phyloP scores from a whole-genome alignment of 352 stramenopile genomes.

The Globisporangium alternatum region DNA sequence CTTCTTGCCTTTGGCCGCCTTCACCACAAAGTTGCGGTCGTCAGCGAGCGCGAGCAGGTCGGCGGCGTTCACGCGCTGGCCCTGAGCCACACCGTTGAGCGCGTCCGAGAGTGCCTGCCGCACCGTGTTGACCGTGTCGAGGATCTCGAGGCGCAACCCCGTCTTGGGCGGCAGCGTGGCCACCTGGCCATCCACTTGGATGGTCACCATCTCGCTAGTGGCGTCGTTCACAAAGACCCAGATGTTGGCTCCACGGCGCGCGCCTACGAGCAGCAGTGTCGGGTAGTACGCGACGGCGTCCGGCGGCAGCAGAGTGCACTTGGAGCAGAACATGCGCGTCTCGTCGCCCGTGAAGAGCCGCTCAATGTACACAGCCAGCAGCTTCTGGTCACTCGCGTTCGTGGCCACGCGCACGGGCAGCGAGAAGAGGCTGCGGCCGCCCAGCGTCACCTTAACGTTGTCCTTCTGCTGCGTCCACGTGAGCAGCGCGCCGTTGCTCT shows the following conservation, averaged over 20 bases:
- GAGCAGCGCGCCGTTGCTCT: slow-evolving; percentile 41
- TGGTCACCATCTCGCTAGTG: slow-evolving; percentile 48
- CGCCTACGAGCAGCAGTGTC: slow-evolving; percentile 48
- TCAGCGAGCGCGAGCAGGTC: slow-evolving; percentile 42
- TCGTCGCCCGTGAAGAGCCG: slow-evolving; percentile 76
- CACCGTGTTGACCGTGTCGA: slow-evolving; percentile 47
- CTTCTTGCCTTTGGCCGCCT: slow-evolving; percentile 35
- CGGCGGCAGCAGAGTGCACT: slow-evolving; percentile 73
- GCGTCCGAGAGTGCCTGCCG: slow-evolving; percentile 54
- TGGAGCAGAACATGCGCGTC: slow-evolving; percentile 72
- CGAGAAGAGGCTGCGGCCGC: slow-evolving; percentile 61
- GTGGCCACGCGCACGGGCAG: slow-evolving; percentile 48
- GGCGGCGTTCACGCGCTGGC: slow-evolving; percentile 27
- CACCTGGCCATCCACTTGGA: slow-evolving; percentile 64
- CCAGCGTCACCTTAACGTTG: slow-evolving; percentile 56
- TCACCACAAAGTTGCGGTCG: slow-evolving; percentile 43
- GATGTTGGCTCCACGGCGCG: slow-evolving; percentile 46
- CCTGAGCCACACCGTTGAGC: slow-evolving; percentile 32
- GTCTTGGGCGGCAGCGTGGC: slow-evolving; percentile 45
- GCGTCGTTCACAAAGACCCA: slow-evolving; percentile 56
- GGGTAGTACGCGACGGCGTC: slow-evolving; percentile 56
- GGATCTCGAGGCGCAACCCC: slow-evolving; percentile 32
- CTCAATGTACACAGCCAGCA: slow-evolving; percentile 67
- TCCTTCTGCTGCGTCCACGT: slow-evolving; percentile 59
- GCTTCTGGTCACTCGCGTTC: slow-evolving; percentile 27